These are phyloP conservation scores for Casuarina equisetifolia DNA, from an alignment of 306 rosid genomes.

Conservation along the genomic window DNA sequence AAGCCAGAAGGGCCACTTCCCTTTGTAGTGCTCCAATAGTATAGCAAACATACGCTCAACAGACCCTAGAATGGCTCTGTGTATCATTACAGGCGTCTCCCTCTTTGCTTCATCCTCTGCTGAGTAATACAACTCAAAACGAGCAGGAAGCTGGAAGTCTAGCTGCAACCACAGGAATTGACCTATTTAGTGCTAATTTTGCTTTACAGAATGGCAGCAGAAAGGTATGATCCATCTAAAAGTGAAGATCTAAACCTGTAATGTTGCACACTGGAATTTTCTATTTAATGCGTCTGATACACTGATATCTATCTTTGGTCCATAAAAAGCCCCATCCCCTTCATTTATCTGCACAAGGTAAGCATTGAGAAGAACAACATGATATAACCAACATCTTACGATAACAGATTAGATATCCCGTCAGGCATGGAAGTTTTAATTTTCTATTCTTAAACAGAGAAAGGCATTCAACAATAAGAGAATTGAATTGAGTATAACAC, in stretches of 20 bases:
- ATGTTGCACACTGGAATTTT: conserved; percentile 92
- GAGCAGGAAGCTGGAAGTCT: conserved; percentile 93
- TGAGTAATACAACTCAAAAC: conserved; percentile 82
- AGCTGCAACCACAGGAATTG: conserved; percentile 59
- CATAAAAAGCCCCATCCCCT: conserved; percentile 96
- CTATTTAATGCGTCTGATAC: conserved; percentile 89
- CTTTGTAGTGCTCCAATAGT: conserved; percentile 89
- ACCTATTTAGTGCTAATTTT: conserved; percentile 17
- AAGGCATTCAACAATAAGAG: not conserved
- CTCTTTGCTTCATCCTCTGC: conserved; percentile 95
- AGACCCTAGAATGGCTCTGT: conserved; percentile 89
- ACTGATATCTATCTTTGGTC: conserved; percentile 91
- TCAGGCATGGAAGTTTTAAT: not conserved
- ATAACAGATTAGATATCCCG: not conserved
- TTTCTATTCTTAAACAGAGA: not conserved
- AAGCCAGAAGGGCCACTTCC: conserved; percentile 99
- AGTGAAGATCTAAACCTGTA: conserved; percentile 58
- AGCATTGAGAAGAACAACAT: conserved; percentile 17
- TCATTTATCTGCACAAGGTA: conserved; percentile 62
- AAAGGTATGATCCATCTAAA: conserved; percentile 11
- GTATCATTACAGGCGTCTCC: conserved; percentile 94
- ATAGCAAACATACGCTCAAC: conserved; percentile 96
- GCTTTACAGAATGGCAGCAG: conserved; percentile 8
- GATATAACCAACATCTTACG: not conserved
- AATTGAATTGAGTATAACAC: not conserved